Conservation (phyloP, 192 early-diverging fungal species). For the Coemansia sp. region DNA sequence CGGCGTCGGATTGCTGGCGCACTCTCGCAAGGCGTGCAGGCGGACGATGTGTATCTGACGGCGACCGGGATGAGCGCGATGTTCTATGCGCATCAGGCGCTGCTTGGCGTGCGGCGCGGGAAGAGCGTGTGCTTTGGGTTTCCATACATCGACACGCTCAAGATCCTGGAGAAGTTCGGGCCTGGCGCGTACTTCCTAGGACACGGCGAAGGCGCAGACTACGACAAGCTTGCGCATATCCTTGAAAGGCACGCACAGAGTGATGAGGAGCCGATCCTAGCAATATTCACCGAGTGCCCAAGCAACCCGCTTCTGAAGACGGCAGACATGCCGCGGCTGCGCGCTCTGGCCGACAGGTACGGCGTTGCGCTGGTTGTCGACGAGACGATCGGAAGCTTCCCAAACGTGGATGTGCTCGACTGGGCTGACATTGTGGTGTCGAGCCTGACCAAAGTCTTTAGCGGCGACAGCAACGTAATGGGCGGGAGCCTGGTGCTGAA, state of each 20-base stretch:
- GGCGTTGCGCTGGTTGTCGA: slow-evolving; percentile 84
- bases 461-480: slow-evolving; percentile 97
- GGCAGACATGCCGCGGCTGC: slow-evolving; percentile 72
- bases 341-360: slow-evolving; percentile 70
- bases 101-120: slow-evolving; percentile 49
- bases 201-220: slow-evolving; percentile 72
- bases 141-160: slow-evolving; percentile 94
- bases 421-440: slow-evolving; percentile 88
- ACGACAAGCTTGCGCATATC: slow-evolving; percentile 68
- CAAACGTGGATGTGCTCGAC: slow-evolving; percentile 75
- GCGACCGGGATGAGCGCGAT: slow-evolving; percentile 94
- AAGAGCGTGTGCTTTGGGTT: slow-evolving; percentile 95
- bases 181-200: slow-evolving; percentile 85
- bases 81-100: slow-evolving; percentile 76
- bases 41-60: slow-evolving; percentile 84
- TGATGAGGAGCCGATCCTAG: slow-evolving; percentile 63
- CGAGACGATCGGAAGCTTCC: slow-evolving; percentile 94
- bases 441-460: slow-evolving; percentile 93
- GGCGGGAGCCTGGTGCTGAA: slow-evolving; percentile 89
- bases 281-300: slow-evolving; percentile 92
- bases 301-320: slow-evolving; percentile 90
- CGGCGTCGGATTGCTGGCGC: slow-evolving; percentile 85
- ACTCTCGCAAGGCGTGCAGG: slow-evolving; percentile 59
- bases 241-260: slow-evolving; percentile 45
- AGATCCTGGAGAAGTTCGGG: slow-evolving; percentile 94